Base-by-base conservation (phyloP, 169 alveolate genomes). In the Eimeria falciformis region DNA sequence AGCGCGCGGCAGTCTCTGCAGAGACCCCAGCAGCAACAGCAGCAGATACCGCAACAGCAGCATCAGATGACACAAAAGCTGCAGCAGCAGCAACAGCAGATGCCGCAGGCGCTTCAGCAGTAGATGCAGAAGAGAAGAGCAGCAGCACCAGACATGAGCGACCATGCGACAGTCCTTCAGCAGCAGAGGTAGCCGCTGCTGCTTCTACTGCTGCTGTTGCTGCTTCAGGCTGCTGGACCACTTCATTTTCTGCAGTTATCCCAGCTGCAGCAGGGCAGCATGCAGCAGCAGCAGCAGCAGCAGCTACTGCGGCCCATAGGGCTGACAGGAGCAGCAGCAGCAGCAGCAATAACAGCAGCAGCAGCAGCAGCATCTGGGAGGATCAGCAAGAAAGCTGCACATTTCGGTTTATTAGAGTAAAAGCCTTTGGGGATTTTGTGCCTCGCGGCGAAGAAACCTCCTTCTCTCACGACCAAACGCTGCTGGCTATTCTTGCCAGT, bases 11-110 rank as follows among this genome's bases (percentile, higher is more conserved):
- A n/a, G n/a, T n/a, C n/a, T n/a, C n/a, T n/a, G n/a, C n/a, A n/a
- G n/a, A n/a, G n/a, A n/a, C n/a, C 62, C n/a, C 62, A 50, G 62
- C 62, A 50, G 62, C 7, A 50, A 50, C 62, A 50, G 62, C 62
- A 50, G 62, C 62, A 50, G 62, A 7, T 11, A 11, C 62, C 62
- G 14, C 7, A 7, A n/a, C n/a, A n/a, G n/a, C n/a, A n/a, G n/a
- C n/a, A n/a, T n/a, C n/a, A n/a, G n/a, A n/a, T n/a, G n/a, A n/a
- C n/a, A n/a, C n/a, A n/a, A n/a, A n/a, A n/a, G n/a, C n/a, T 14
- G 62, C 62, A 50, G 62, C 62, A 50, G 62, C 62, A 50, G 62
- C 62, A 50, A 14, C 62, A 50, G 62, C 7, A 50, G 14, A 50
- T 50, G 62, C 62, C 14, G 62, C 62, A 11, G n/a, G 7, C 62